Evolutionary conservation across 2,329 filamentous ascomycete genomes (phyloP).

Genomic region (Sporothrix pallida): DNA sequence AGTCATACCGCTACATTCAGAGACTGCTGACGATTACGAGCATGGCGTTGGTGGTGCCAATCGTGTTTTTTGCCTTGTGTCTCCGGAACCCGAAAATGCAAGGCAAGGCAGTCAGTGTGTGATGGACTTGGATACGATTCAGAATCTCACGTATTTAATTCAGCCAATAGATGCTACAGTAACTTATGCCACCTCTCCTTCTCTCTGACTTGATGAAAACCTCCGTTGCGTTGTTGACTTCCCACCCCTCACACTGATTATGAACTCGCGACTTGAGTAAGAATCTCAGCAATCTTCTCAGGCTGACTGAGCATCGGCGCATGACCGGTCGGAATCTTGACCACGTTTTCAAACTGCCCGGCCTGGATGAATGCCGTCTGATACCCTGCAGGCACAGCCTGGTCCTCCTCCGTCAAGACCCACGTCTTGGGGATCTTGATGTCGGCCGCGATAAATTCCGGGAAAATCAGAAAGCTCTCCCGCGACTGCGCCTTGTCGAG

Average conservation of each 20-base stretch:
- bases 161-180: too few relatives aligned
- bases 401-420: constrained; percentile 6
- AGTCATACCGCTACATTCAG: too few relatives aligned
- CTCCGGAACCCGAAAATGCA: too few relatives aligned
- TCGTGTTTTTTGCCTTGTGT: too few relatives aligned
- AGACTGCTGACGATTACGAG: too few relatives aligned
- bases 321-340: background rate
- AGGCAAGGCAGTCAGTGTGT: too few relatives aligned
- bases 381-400: background rate
- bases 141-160: too few relatives aligned
- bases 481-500: background rate
- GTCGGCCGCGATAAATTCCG: background rate
- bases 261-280: constrained; percentile 1
- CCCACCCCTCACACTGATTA: background rate
- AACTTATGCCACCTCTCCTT: too few relatives aligned
- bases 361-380: constrained; percentile 16
- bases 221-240: too few relatives aligned
- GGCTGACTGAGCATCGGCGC: constrained; percentile 28
- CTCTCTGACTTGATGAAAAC: too few relatives aligned
- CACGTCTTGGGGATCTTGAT: constrained; percentile 21
- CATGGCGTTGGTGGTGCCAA: too few relatives aligned
- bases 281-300: constrained; percentile 1
- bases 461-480: background rate
- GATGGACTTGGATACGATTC: too few relatives aligned
- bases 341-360: constrained; percentile 11